Evolutionary conservation across 2,329 filamentous ascomycete genomes (phyloP), one percentile per base, ranked within the genome.

Genomic region (Ustulina deusta): DNA sequence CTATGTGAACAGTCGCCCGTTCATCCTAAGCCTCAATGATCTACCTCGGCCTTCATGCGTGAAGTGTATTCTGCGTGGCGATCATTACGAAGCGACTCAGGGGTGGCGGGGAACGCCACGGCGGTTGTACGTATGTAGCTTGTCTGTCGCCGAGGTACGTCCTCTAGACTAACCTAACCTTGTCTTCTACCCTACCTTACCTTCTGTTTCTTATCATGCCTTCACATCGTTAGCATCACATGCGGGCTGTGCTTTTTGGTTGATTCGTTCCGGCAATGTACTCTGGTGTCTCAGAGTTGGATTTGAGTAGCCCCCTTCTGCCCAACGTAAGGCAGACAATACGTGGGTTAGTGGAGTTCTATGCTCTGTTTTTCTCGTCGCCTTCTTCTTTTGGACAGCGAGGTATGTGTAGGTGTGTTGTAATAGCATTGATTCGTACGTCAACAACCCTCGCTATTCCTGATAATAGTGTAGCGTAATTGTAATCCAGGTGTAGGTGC

Each of bases 11-110:
- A 27, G 56, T 57, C 22, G 20, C 34, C 32, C 36, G 65, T 68
- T 61, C 65, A 27, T 61, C 57, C 61, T 61, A 64, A 61, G 61
- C 61, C 65, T 61, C 56, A 40, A 61, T 61, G 65, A 68, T 61
- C 57, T 52, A 29, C 65, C 44, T 55, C 44, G 29, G 34, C 29
- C 36, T 67, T 69, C 38, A 67, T 69, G 67, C 63, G 60, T 46
- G 25, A 46, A 29, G 61, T 57, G 17, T 38, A 38, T 59, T 56
- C 51, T 40, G 52, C 34, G 20, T 55, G 52, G 52, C 6, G 34
- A 55, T 62, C 29, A 57, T 7, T 32, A 11, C 25, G 2, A 29
- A 5, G 10, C 40, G 15, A 36, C 62, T 59, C 62, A 32, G 48
- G 62, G 62, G 40, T 36, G 44, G 27, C 10, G 46, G 56, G 27